Conservation (phyloP, 2,329 filamentous ascomycete genomes). For the Didymella segeticola region DNA sequence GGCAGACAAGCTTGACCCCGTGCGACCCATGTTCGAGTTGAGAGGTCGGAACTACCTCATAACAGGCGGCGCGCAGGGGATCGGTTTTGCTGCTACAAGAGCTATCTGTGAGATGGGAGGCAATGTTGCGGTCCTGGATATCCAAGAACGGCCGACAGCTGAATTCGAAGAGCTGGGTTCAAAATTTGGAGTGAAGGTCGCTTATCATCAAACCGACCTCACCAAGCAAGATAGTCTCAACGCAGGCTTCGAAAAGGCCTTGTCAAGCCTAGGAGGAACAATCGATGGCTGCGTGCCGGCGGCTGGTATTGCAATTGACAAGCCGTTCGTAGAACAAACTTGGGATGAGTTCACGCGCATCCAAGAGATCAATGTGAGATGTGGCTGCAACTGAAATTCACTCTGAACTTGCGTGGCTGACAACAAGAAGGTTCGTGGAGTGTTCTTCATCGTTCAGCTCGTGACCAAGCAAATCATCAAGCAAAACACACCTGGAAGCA, state of each 20-base stretch:
- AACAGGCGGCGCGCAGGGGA: conserved; percentile 29
- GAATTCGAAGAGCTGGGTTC: conserved; percentile 17
- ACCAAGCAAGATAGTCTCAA: conserved; percentile 24
- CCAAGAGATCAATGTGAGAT: conserved; percentile 52
- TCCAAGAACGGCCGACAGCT: conserved; percentile 17
- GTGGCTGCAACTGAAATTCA: too few species aligned
- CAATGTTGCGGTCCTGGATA: conserved; percentile 27
- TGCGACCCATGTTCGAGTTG: conserved; percentile 24
- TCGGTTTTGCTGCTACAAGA: conserved; percentile 24
- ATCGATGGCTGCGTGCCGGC: conserved; percentile 30
- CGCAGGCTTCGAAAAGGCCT: conserved; percentile 18
- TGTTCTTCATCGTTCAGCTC: conserved; percentile 52
- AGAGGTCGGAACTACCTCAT: conserved; percentile 25
- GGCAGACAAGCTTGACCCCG: conserved; percentile 19
- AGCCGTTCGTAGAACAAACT: conserved; percentile 54
- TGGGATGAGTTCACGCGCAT: conserved; percentile 53
- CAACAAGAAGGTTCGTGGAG: conserved; percentile 47
- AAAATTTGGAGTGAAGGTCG: conserved; percentile 20
- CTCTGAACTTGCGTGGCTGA: background rate
- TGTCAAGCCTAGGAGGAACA: conserved; percentile 17
- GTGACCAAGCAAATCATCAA: conserved; percentile 51
- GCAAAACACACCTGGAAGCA: conserved; percentile 50
- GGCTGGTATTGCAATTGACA: conserved; percentile 54
- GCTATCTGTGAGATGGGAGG: conserved; percentile 29
- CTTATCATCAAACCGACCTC: conserved; percentile 26